phyloP scores from a whole-genome alignment of 179 eudicot species.

The Carnegiea gigantea region DNA sequence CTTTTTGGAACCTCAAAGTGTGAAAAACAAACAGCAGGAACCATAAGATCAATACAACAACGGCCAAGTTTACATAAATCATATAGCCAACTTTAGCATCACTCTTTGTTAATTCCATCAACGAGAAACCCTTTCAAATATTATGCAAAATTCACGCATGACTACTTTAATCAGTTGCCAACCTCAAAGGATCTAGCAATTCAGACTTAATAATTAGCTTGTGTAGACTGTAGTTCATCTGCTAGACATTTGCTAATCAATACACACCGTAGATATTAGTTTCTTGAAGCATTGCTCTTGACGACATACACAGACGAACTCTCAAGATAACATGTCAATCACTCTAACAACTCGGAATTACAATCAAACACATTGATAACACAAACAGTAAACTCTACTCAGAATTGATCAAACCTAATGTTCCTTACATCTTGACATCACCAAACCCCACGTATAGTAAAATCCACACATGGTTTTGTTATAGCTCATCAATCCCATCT shows the following conservation, averaged over 20 bases:
- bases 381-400: no score
- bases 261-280: neutral
- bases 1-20: neutral
- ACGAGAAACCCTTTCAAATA: neutral
- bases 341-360: no score
- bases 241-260: neutral
- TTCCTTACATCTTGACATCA: no score
- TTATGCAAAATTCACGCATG: neutral
- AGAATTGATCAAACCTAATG: no score
- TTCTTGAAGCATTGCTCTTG: no score
- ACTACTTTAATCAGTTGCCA: neutral
- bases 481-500: neutral
- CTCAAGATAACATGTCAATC: no score
- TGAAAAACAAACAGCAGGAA: neutral
- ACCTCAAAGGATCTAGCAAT: neutral
- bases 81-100: neutral
- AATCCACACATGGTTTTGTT: neutral
- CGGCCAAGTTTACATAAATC: neutral
- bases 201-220: neutral
- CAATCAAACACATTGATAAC: no score
- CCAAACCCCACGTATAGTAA: no score
- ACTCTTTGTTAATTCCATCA: neutral
- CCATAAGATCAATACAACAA: neutral
- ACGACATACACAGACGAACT: no score
- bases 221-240: neutral